Percentiles rank a stretch among this genome's conserved stretches.
Conservation (phyloP, 495 filamentous ascomycete genomes). For the Arthonia radiata region DNA sequence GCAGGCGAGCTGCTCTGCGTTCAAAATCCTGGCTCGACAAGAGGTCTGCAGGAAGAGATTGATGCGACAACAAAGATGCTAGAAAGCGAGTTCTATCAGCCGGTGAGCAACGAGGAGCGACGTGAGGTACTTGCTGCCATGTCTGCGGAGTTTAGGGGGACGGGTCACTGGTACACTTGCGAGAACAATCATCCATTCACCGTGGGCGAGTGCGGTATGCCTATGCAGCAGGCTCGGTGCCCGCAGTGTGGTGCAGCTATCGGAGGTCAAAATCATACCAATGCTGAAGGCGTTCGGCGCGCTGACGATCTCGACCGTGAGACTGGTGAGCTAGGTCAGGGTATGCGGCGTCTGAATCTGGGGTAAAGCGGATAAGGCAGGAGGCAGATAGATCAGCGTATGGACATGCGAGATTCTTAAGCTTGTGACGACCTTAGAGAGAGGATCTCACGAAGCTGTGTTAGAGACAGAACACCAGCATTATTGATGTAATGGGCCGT, state of each 20-base stretch:
- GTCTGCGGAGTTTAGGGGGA: conserved; percentile 23
- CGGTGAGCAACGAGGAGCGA: conserved; percentile 22
- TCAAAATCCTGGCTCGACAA: conserved; percentile 6
- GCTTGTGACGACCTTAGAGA: too few species aligned
- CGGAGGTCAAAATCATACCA: conserved; percentile 30
- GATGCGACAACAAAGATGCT: conserved; percentile 14
- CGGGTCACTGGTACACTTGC: conserved; percentile 37
- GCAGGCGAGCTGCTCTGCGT: conserved; percentile 4
- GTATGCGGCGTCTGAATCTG: too few species aligned
- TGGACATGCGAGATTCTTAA: too few species aligned
- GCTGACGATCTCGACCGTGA: conserved; percentile 30
- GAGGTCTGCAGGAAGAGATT: conserved; percentile 11
- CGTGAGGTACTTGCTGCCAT: conserved; percentile 21
- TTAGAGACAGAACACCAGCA: too few species aligned
- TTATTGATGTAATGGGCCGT: too few species aligned
- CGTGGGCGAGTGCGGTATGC: conserved; percentile 47
- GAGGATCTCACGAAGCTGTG: too few species aligned
- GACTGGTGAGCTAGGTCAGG: too few species aligned
- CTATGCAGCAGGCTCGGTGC: conserved; percentile 34
- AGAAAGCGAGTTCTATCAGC: conserved; percentile 15
- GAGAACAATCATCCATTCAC: conserved; percentile 23
- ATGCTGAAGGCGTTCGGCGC: conserved; percentile 23
- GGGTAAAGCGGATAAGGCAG: too few species aligned
- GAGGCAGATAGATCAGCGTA: too few species aligned
- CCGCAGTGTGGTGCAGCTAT: conserved; percentile 38